Evolutionary conservation across 1,284 basidiomycete genomes (phyloP).

Genomic region (Malassezia sympodialis): DNA sequence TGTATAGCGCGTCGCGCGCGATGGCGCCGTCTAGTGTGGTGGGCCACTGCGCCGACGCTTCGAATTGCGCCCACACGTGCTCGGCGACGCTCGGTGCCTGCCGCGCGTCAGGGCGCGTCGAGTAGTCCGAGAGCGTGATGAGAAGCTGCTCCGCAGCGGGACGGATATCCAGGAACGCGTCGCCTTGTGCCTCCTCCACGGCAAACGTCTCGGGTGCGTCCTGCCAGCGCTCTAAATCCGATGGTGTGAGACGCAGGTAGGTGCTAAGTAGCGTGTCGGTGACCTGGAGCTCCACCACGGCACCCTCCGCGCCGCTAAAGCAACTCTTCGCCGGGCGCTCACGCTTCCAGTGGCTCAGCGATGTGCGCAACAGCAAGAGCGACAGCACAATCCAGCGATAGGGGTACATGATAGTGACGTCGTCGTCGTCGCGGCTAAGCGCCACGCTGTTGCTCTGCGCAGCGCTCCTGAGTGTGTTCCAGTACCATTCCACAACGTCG

Average conservation of each 20-base stretch:
- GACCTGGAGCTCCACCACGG: slow-evolving; percentile 26
- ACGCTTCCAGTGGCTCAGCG: slow-evolving; percentile 36
- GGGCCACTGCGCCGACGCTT: slow-evolving; percentile 14
- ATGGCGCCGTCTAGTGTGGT: slow-evolving; percentile 28
- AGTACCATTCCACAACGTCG: slow-evolving; percentile 44
- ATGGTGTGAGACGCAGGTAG: slow-evolving; percentile 34
- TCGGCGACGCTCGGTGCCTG: slow-evolving; percentile 22
- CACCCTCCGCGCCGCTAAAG: slow-evolving; percentile 24
- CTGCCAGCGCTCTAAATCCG: slow-evolving; percentile 39
- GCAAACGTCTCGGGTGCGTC: slow-evolving; percentile 37
- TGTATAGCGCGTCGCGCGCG: slow-evolving; percentile 40
- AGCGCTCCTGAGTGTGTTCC: slow-evolving; percentile 20
- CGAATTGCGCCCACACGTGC: slow-evolving; percentile 32
- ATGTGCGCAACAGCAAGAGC: slow-evolving; percentile 32
- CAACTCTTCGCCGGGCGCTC: slow-evolving; percentile 19
- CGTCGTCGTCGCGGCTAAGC: slow-evolving; percentile 20
- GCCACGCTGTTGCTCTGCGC: slow-evolving; percentile 23
- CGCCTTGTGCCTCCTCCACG: slow-evolving; percentile 35
- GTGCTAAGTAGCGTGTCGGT: slow-evolving; percentile 33
- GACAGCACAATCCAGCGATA: slow-evolving; percentile 40
- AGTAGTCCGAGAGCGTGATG: slow-evolving; percentile 28
- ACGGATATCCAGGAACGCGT: slow-evolving; percentile 37
- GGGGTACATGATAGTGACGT: slow-evolving; percentile 28
- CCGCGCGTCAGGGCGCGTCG: slow-evolving; percentile 11
- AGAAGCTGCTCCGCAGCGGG: slow-evolving; percentile 41